phyloP scores from a whole-genome alignment of 2,329 filamentous ascomycete species.

The Pseudogymnoascus sp. region DNA sequence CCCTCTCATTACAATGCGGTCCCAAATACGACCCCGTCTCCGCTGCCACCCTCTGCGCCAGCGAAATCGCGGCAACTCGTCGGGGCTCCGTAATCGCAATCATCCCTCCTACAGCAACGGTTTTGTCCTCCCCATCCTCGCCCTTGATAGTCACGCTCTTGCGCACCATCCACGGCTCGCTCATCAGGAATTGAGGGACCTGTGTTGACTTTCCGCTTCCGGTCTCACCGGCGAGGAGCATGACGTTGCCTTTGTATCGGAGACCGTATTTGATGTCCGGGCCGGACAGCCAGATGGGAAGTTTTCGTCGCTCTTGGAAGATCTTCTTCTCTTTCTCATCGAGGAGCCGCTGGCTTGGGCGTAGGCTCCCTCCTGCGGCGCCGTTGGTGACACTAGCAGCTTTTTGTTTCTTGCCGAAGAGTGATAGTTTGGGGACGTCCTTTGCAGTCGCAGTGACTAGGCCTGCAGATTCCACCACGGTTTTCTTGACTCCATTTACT shows the following conservation, averaged over 20 bases:
- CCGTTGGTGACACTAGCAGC: not conserved
- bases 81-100: slow-evolving; percentile 93
- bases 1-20: slow-evolving; percentile 39
- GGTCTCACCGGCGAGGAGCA: slow-evolving; percentile 86
- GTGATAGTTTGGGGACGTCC: not conserved
- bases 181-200: slow-evolving; percentile 78
- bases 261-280: slow-evolving; percentile 24
- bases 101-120: slow-evolving; percentile 58
- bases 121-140: slow-evolving; percentile 30
- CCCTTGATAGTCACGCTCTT: slow-evolving; percentile 42
- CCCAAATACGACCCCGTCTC: slow-evolving; percentile 65
- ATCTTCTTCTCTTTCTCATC: slow-evolving; percentile 13
- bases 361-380: not conserved
- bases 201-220: slow-evolving; percentile 97
- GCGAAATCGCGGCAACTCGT: slow-evolving; percentile 83
- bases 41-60: slow-evolving; percentile 78
- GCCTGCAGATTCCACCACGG: not conserved
- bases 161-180: slow-evolving; percentile 68
- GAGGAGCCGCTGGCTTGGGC: slow-evolving; percentile 1
- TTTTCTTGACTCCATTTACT: not conserved
- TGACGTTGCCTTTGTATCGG: slow-evolving; percentile 45
- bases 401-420: not conserved
- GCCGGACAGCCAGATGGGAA: slow-evolving; percentile 27
- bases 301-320: slow-evolving; percentile 21
- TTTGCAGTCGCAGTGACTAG: not conserved